Percentiles rank a stretch among this genome's conserved stretches.
Conservation (phyloP, 2,329 filamentous ascomycete species). For the Alternaria arborescens region DNA sequence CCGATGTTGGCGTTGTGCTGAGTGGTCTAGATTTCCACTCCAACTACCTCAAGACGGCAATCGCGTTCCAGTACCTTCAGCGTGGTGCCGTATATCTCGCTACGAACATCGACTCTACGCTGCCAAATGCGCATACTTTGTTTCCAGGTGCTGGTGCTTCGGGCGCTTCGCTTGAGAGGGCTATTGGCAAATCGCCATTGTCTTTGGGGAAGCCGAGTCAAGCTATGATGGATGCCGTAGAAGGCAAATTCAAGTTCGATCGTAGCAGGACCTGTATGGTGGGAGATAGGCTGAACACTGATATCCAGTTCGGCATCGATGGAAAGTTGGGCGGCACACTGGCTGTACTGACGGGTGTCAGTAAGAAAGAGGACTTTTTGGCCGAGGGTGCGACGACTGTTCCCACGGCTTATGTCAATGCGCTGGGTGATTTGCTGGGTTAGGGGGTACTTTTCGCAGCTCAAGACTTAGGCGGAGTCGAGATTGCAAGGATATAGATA, state of each 20-base stretch:
- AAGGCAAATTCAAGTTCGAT: slow-evolving; percentile 93
- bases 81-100: slow-evolving; percentile 86
- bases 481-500: not conserved
- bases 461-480: too few relatives aligned
- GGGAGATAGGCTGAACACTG: slow-evolving; percentile 90
- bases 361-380: slow-evolving; percentile 83
- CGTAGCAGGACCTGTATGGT: slow-evolving; percentile 91
- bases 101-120: slow-evolving; percentile 90
- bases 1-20: slow-evolving; percentile 88
- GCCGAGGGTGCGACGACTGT: slow-evolving; percentile 72
- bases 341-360: slow-evolving; percentile 89
- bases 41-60: slow-evolving; percentile 90
- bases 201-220: slow-evolving; percentile 94
- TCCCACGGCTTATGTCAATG: slow-evolving; percentile 85
- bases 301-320: slow-evolving; percentile 94
- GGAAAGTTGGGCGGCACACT: slow-evolving; percentile 90
- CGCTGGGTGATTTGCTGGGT: slow-evolving; percentile 75
- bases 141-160: slow-evolving; percentile 93
- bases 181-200: slow-evolving; percentile 70
- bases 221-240: slow-evolving; percentile 99
- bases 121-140: slow-evolving; percentile 81
- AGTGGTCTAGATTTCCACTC: slow-evolving; percentile 92
- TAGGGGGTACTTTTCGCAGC: slow-evolving; percentile 13
- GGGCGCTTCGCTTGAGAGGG: slow-evolving; percentile 76
- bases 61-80: slow-evolving; percentile 85